Percentiles rank a stretch among this genome's conserved stretches.
These are phyloP conservation scores for Corylus avellana DNA, from an alignment of 306 rosid species.

Conservation along the genomic window DNA sequence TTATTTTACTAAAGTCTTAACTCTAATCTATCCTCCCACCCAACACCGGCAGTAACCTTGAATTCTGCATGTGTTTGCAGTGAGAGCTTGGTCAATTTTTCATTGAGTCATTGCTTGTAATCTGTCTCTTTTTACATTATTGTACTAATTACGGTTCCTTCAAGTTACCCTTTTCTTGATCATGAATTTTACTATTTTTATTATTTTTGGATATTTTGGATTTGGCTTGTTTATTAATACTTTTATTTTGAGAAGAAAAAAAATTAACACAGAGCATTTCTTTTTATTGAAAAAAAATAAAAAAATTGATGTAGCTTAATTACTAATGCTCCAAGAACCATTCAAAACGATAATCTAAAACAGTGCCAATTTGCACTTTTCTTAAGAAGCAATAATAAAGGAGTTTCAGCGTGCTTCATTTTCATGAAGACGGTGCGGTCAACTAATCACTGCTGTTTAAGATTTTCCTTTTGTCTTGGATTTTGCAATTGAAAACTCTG, in stretches of 20 bases:
- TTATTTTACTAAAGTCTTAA: no score
- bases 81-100: not conserved
- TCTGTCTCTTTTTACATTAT: constrained; percentile 11
- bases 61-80: not conserved
- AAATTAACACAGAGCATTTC: no score
- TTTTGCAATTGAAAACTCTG: not conserved
- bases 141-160: not conserved
- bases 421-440: no score
- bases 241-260: no score
- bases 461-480: not conserved
- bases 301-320: no score
- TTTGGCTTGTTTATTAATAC: no score
- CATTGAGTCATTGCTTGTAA: constrained; percentile 9
- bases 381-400: not conserved
- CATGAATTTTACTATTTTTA: not conserved
- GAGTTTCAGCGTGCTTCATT: not conserved
- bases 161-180: not conserved
- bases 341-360: not conserved
- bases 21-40: not conserved
- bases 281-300: no score
- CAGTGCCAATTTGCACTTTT: not conserved
- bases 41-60: not conserved
- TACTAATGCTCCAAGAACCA: not conserved
- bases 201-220: not conserved
- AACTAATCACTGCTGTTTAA: not conserved